Evolutionary conservation across 106 monocot genomes (phyloP), one percentile per base, ranked within the genome.

Genomic region (Dendrobium catenatum): DNA sequence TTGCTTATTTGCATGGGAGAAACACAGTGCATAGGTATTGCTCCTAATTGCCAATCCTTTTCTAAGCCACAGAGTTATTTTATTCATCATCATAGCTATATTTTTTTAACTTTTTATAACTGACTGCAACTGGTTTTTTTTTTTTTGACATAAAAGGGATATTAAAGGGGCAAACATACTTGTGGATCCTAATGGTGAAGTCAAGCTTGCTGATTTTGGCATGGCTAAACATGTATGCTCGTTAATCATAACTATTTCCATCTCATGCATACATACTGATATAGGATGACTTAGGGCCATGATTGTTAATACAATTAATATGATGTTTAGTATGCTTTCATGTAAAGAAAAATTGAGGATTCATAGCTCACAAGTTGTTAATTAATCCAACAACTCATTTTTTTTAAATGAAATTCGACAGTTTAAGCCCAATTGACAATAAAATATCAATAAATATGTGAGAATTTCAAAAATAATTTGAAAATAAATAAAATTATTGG

Each of bases 111-210:
- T 22, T 42, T 66, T 77, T 22, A 40, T 55, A 59, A 43, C 79
- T 82, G 46, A 58, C 40, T 49, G 20, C 8, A 16, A 37, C 3
- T 37, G 37, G 3, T 37, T 37, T 37, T 22, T 15, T 46, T 31
- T 47, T 9, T 77, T 76, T 55, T 43, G 43, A 18, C 79, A 18
- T 37, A 13, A 82, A 31, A 96, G 96, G 84, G 96, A 96, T 85
- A 88, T 96, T 49, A 96, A 96, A 89, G 93, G 96, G 42, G 96
- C 93, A 74, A 93, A 96, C 41, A 93, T 96, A 90, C 93, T 96
- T 79, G 96, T 96, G 4, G 96, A 82, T 75, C 84, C 96, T 55
- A 90, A 88, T 74, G 96, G 96, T 29, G 87, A 91, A 77, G 73
- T 96, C 74, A 96, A 96, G 77, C 89, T 96, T 77, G 96, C 96